Conservation (phyloP, 345 rosid genomes). For the Citrus mangshanensis region DNA sequence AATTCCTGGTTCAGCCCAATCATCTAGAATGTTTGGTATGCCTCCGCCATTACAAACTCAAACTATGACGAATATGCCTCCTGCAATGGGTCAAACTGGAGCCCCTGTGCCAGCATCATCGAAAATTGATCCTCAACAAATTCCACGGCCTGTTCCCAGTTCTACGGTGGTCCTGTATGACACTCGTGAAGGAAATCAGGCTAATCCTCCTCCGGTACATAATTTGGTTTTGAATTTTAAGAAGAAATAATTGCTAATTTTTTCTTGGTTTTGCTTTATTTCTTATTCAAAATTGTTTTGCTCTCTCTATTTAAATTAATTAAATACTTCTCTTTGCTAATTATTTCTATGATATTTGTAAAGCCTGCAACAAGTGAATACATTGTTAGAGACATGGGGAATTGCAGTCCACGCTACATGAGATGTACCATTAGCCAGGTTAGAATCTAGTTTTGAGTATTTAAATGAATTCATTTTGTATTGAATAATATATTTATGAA, state of each 20-base stretch:
- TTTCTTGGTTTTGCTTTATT: neutral
- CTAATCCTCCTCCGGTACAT: constrained; percentile 89
- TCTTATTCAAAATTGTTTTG: constrained; percentile 1
- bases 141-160: constrained; percentile 89
- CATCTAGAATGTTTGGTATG: constrained; percentile 78
- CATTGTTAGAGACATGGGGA: constrained; percentile 82
- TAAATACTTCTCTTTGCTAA: constrained; percentile 4
- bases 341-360: constrained; percentile 24
- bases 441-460: constrained; percentile 16
- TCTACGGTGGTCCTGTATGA: constrained; percentile 63
- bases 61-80: constrained; percentile 73
- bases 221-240: constrained; percentile 1
- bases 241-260: constrained; percentile 5
- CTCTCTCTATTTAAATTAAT: neutral
- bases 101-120: constrained; percentile 62
- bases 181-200: constrained; percentile 84
- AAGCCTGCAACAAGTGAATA: constrained; percentile 95
- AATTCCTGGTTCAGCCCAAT: constrained; percentile 61
- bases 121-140: constrained; percentile 92
- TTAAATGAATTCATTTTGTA: constrained; percentile 4
- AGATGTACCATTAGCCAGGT: constrained; percentile 99
- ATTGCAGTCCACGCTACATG: constrained; percentile 98
- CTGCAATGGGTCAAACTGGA: constrained; percentile 79
- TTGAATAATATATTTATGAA: constrained; percentile 1
- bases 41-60: constrained; percentile 79